Conservation (phyloP, 2,329 filamentous ascomycete species). For the Huntiella bhutanensis region DNA sequence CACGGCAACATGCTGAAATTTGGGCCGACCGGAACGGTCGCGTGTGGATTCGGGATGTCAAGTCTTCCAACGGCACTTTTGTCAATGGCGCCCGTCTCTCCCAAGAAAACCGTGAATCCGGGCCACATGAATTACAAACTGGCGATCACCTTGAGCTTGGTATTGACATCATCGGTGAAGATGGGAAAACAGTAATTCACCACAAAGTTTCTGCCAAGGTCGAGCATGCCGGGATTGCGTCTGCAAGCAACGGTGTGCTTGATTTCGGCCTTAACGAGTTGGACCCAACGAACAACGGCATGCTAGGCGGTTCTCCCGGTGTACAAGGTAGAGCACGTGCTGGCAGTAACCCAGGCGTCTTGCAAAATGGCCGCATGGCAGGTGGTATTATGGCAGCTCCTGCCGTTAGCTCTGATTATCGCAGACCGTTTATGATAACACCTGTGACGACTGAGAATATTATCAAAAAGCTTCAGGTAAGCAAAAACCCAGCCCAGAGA, state of each 20-base stretch:
- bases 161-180: constrained; percentile 96
- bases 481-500: constrained; percentile 18
- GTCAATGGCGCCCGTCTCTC: constrained; percentile 84
- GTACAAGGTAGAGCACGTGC: constrained; percentile 53
- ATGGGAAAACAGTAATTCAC: constrained; percentile 95
- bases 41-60: constrained; percentile 91
- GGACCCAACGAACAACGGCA: constrained; percentile 56
- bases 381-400: constrained; percentile 31
- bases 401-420: constrained; percentile 38
- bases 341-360: constrained; percentile 45
- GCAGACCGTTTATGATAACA: constrained; percentile 69
- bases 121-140: constrained; percentile 81
- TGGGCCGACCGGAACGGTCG: constrained; percentile 76
- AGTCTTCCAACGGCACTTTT: constrained; percentile 96
- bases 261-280: constrained; percentile 88
- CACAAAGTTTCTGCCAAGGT: constrained; percentile 96
- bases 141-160: constrained; percentile 85
- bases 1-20: constrained; percentile 86
- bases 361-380: constrained; percentile 41
- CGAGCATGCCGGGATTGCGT: constrained; percentile 77
- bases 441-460: constrained; percentile 89
- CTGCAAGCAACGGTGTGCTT: constrained; percentile 53
- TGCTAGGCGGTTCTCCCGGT: constrained; percentile 51
- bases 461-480: constrained; percentile 66
- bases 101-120: constrained; percentile 86